These are phyloP conservation scores for Chaetomium sp. DNA, from an alignment of 2,329 filamentous ascomycete genomes.

Conservation along the genomic window DNA sequence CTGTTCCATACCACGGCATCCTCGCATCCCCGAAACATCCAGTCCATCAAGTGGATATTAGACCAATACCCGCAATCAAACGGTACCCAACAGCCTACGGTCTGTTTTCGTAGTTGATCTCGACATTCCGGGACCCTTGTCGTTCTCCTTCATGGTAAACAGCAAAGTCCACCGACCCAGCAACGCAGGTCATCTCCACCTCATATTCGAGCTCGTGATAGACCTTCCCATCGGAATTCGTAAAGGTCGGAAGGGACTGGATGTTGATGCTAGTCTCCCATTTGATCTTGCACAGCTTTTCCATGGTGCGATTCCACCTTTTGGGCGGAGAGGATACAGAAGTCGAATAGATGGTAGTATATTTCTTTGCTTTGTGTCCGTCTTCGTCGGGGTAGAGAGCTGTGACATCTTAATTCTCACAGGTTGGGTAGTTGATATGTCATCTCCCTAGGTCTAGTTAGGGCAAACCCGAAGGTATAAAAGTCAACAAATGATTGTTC, in stretches of 20 bases:
- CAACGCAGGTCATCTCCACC: constrained; percentile 15
- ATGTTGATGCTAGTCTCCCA: constrained; percentile 14
- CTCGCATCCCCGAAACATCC: too few species aligned
- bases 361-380: background rate
- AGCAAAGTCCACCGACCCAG: constrained; percentile 11
- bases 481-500: background rate
- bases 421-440: background rate
- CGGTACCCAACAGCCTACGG: too few species aligned
- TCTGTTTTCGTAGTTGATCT: constrained; percentile 8
- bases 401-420: background rate
- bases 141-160: constrained; percentile 15
- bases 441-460: constrained; percentile 7
- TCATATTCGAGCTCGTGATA: constrained; percentile 9
- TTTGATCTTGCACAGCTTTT: background rate
- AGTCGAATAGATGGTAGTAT: background rate
- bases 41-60: too few species aligned
- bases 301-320: background rate
- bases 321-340: background rate
- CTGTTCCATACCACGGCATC: too few species aligned
- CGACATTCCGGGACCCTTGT: constrained; percentile 14
- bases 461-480: background rate
- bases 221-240: background rate
- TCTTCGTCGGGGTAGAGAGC: background rate
- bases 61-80: too few species aligned
- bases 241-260: background rate